Base-by-base conservation (phyloP, 192 early-diverging fungal genomes). In the Rhizophagus prolifer region DNA sequence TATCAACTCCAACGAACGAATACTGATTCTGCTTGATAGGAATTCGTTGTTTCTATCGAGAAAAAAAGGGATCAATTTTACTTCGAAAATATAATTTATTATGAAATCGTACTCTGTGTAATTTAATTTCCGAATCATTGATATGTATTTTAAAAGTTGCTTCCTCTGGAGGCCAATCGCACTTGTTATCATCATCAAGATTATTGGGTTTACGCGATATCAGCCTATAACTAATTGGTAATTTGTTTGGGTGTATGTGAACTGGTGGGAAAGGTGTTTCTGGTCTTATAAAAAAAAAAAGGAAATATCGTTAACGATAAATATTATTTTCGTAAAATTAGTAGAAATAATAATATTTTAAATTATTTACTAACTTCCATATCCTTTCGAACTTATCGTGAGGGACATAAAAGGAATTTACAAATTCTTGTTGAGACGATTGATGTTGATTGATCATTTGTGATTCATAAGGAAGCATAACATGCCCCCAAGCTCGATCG, bases 121-220 rank as follows among this genome's bases (percentile, higher is more conserved):
- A 30, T 21, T 64, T 64, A 30, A 64, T 10, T 30, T 16, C 14
- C 5, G 12, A 30, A 64, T 31, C 30, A 14, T 64, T 64, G 30
- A 64, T 26, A 30, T 10, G 9, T 64, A 64, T n/a, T 30, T 28
- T 64, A 28, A 64, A 64, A 28, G 14, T 30, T 2, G 62, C 62
- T 30, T 64, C 62, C 12, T 64, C 62, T 30, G 62, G 62, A 12
- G 62, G 62, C 62, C 62, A 64, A 4, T 64, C 62, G 10, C 62
- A 64, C 13, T 64, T 64, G 16, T 64, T 30, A 64, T 64, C 62
- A 4, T 30, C 30, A 64, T 64, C 62, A 13, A 64, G 8, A 13
- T 64, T 64, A 16, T 2, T 31, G 12, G 62, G 25, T 10, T 30
- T 26, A 30, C 62, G n/a, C 7, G 62, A 64, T 64, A 64, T 64